Evolutionary conservation across 2,329 filamentous ascomycete species (phyloP), one percentile per base, ranked within the genome.

Genomic region (Cadophora gregata): DNA sequence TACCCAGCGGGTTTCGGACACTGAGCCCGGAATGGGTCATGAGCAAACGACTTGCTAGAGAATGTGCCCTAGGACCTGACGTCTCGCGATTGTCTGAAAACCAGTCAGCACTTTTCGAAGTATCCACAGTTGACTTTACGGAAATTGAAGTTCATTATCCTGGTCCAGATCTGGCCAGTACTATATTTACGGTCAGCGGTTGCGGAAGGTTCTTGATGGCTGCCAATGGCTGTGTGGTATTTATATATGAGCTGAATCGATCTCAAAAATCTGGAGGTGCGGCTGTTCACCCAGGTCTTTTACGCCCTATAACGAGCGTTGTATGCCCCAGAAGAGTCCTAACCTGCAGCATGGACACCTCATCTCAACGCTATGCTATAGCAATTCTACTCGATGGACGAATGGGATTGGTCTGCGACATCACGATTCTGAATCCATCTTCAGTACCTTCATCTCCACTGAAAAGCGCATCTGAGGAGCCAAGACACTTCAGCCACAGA

Each of bases 281-380:
- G 5, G 1, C 5, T 29, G 24, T 48, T 14, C 50, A 59, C 51
- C 72, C 75, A 67, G 70, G 78, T 65, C 70, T 72, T 72, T 62
- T 85, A 63, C 69, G 78, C 51, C 83, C 83, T 1, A 75, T 87
- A 19, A 81, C 86, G 1, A 84, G 79, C 48, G 81, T 91, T 12
- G 74, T 82, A 16, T 90, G 88, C 71, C 86, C 86, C 14, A 79
- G 81, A 19, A 79, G 82, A 53, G 84, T 90, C 2, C 74, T 91
- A 6, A 82, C 84, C 3, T 85, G 87, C 71, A 86, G 85, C 68
- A 88, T 91, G 82, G 87, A 90, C 74, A 86, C 85, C 0, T 88
- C 84, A 4, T 82, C 81, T 2, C 79, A 83, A 9, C 80, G 82
- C 51, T 81, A 85, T 70, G 81, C 86, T 7, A 79, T 90, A 61